Percentiles rank a stretch among this genome's conserved stretches.
phyloP scores from a whole-genome alignment of 495 filamentous ascomycete genomes.

The Aspergillus hancockii region DNA sequence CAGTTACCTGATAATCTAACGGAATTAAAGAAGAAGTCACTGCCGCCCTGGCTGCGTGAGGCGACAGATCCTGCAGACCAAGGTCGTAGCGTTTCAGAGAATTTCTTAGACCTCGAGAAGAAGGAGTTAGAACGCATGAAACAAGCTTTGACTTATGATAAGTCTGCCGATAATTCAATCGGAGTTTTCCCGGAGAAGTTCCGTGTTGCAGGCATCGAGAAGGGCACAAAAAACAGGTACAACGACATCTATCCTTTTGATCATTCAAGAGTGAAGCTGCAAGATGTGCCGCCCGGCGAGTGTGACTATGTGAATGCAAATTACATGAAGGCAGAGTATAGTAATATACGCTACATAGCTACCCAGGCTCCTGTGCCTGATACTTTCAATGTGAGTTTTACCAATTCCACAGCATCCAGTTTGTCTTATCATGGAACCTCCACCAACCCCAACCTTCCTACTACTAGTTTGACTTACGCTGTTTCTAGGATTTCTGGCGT shows the following conservation, averaged over 20 bases:
- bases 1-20: conserved; percentile 63
- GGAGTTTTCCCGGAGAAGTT: conserved; percentile 33
- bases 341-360: conserved; percentile 90
- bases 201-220: conserved; percentile 86
- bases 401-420: neutral
- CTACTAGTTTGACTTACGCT: conserved; percentile 27
- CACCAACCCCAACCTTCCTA: neutral
- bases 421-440: neutral
- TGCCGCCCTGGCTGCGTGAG: conserved; percentile 78
- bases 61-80: conserved; percentile 66
- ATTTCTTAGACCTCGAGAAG: conserved; percentile 81
- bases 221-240: conserved; percentile 92
- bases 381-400: conserved; percentile 77
- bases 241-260: conserved; percentile 98
- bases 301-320: conserved; percentile 98
- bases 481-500: conserved; percentile 93
- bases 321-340: conserved; percentile 73
- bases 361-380: conserved; percentile 91
- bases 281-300: conserved; percentile 63
- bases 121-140: conserved; percentile 89
- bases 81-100: conserved; percentile 78
- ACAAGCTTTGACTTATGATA: conserved; percentile 72
- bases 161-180: conserved; percentile 50
- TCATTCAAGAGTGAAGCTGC: conserved; percentile 81
- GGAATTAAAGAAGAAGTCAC: conserved; percentile 35